Percentiles rank a stretch among this genome's conserved stretches.
These are phyloP conservation scores for Camptophora hylomeconis DNA, from an alignment of 2,329 filamentous ascomycete species.

Conservation along the genomic window DNA sequence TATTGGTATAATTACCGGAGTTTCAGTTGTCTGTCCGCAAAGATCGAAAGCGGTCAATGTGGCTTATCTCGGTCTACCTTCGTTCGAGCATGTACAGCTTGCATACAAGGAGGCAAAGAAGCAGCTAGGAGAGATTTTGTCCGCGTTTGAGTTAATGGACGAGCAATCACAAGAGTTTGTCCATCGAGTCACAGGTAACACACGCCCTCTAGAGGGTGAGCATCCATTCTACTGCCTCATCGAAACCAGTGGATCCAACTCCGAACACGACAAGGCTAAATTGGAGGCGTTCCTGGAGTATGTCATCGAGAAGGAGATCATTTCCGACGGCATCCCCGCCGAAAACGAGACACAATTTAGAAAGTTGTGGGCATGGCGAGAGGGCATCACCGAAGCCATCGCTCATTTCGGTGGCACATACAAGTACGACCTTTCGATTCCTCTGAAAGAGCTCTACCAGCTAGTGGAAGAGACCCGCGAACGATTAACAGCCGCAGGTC, in stretches of 20 bases:
- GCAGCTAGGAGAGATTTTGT: slow-evolving; percentile 87
- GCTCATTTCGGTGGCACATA: slow-evolving; percentile 91
- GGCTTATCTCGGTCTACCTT: slow-evolving; percentile 82
- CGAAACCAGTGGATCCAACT: slow-evolving; percentile 89
- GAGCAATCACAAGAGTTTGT: slow-evolving; percentile 67
- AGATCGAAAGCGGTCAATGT: slow-evolving; percentile 83
- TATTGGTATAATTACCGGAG: slow-evolving; percentile 80
- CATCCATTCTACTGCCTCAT: slow-evolving; percentile 94
- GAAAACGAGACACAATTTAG: slow-evolving; percentile 84
- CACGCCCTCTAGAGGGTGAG: slow-evolving; percentile 66
- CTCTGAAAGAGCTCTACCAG: slow-evolving; percentile 71
- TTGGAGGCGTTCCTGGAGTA: slow-evolving; percentile 80
- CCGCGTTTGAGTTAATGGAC: slow-evolving; percentile 97
- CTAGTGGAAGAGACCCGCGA: slow-evolving; percentile 75
- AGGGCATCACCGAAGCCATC: slow-evolving; percentile 80
- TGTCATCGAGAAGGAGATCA: slow-evolving; percentile 77
- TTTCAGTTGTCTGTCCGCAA: slow-evolving; percentile 82
- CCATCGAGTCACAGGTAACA: slow-evolving; percentile 58
- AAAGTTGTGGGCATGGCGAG: slow-evolving; percentile 80
- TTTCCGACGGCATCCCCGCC: slow-evolving; percentile 79
- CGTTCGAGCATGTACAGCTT: slow-evolving; percentile 74
- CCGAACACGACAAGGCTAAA: slow-evolving; percentile 87
- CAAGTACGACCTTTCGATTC: slow-evolving; percentile 97
- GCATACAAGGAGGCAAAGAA: slow-evolving; percentile 82
- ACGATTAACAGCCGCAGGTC: slow-evolving; percentile 57